phyloP scores from a whole-genome alignment of 768 basidiomycete genomes.

The Russula ochroleuca region DNA sequence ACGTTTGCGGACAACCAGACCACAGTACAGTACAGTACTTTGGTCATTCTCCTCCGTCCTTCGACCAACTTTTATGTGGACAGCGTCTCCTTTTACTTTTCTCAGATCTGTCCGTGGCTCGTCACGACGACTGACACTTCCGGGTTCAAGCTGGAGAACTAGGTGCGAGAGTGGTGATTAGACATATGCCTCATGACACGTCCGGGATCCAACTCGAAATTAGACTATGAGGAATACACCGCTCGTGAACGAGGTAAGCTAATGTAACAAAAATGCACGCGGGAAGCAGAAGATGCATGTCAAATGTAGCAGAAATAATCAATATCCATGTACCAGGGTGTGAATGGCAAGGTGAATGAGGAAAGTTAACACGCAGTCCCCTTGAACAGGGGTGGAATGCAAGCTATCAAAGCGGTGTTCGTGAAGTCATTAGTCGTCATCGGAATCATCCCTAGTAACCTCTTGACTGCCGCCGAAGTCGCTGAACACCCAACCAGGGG shows the following conservation, averaged over 20 bases:
- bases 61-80: no score
- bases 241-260: slow-evolving; percentile 22
- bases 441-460: slow-evolving; percentile 14
- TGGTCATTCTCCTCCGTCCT: no score
- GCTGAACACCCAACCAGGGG: slow-evolving; percentile 70
- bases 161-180: no score
- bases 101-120: no score
- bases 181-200: no score
- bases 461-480: slow-evolving; percentile 43
- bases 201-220: slow-evolving; percentile 14
- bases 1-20: no score
- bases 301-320: slow-evolving; percentile 26
- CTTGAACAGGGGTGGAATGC: slow-evolving; percentile 9
- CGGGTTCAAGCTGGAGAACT: no score
- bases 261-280: slow-evolving; percentile 27
- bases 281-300: slow-evolving; percentile 25
- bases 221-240: slow-evolving; percentile 24
- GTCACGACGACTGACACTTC: no score
- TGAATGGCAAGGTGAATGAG: slow-evolving; percentile 4
- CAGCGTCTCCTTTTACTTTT: no score
- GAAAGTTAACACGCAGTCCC: slow-evolving; percentile 10
- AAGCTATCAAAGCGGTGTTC: slow-evolving; percentile 18
- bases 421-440: slow-evolving; percentile 26
- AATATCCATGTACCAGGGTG: slow-evolving; percentile 15
- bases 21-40: no score